phyloP scores from a whole-genome alignment of 768 basidiomycete genomes.

The Imleria badia region DNA sequence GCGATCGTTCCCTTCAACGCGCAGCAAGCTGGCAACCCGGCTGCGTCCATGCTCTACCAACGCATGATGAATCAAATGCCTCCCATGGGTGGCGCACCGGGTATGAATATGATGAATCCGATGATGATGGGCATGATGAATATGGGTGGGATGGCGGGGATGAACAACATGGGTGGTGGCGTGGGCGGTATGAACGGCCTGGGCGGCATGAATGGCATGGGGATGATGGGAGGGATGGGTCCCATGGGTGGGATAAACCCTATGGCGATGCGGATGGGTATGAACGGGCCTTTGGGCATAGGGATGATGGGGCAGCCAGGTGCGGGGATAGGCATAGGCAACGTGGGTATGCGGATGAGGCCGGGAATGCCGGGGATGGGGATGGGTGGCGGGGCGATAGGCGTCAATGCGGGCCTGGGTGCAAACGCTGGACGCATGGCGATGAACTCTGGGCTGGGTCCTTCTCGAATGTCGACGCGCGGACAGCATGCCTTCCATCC shows the following conservation, averaged over 20 bases:
- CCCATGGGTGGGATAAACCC: slow-evolving; percentile 28
- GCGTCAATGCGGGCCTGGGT: slow-evolving; percentile 29
- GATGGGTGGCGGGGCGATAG: slow-evolving; percentile 41
- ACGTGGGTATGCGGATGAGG: slow-evolving; percentile 37
- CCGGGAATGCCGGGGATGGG: slow-evolving; percentile 38
- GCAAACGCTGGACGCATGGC: slow-evolving; percentile 40
- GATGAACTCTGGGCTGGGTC: slow-evolving; percentile 45
- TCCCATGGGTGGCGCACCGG: slow-evolving; percentile 44
- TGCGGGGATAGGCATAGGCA: slow-evolving; percentile 19
- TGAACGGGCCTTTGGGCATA: slow-evolving; percentile 37
- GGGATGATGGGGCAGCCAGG: slow-evolving; percentile 34
- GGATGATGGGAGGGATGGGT: slow-evolving; percentile 36
- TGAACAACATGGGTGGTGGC: slow-evolving; percentile 26
- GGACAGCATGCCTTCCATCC: slow-evolving; percentile 66
- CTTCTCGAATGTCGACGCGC: slow-evolving; percentile 46
- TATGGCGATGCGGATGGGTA: slow-evolving; percentile 38
- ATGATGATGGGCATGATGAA: slow-evolving; percentile 52
- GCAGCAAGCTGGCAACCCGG: slow-evolving; percentile 38
- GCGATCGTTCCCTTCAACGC: slow-evolving; percentile 32
- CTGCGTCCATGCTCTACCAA: slow-evolving; percentile 34
- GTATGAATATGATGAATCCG: slow-evolving; percentile 53
- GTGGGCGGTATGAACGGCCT: slow-evolving; percentile 23
- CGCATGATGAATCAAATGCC: slow-evolving; percentile 41
- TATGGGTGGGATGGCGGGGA: slow-evolving; percentile 34
- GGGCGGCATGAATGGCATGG: slow-evolving; percentile 25